These are phyloP conservation scores for Aspergillus fischeri DNA, from an alignment of 2,329 filamentous ascomycete species.

Conservation along the genomic window DNA sequence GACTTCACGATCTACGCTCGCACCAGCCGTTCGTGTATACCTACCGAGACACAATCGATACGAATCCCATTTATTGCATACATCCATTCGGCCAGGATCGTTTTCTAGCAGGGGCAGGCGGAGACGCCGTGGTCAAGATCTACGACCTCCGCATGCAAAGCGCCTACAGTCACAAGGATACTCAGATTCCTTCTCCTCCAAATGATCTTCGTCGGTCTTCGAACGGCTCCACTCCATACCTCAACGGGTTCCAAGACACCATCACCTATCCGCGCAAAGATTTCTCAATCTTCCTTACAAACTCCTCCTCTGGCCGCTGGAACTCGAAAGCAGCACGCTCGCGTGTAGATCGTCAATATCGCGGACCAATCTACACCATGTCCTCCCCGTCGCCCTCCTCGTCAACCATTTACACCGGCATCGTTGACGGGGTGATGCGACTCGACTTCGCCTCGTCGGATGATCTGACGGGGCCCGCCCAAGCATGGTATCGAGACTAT, in stretches of 20 bases:
- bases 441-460: constrained; percentile 44
- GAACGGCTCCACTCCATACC: background rate
- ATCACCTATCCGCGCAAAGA: constrained; percentile 24
- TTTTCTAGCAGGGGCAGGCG: constrained; percentile 54
- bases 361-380: constrained; percentile 44
- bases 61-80: constrained; percentile 57
- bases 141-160: constrained; percentile 57
- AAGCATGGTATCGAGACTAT: constrained; percentile 32
- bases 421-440: constrained; percentile 40
- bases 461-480: constrained; percentile 30
- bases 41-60: constrained; percentile 55
- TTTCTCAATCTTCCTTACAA: constrained; percentile 43
- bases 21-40: constrained; percentile 44
- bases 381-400: constrained; percentile 43
- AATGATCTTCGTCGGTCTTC: background rate
- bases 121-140: constrained; percentile 57
- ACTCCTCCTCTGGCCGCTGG: constrained; percentile 16
- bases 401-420: constrained; percentile 43
- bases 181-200: constrained; percentile 11
- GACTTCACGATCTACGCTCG: constrained; percentile 59
- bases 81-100: constrained; percentile 53
- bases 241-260: constrained; percentile 1
- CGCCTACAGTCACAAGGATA: constrained; percentile 30
- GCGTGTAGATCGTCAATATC: constrained; percentile 29
- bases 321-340: constrained; percentile 10